These are phyloP conservation scores for Hymenoscyphus fraxineus DNA, from an alignment of 2,329 filamentous ascomycete genomes.

Conservation along the genomic window DNA sequence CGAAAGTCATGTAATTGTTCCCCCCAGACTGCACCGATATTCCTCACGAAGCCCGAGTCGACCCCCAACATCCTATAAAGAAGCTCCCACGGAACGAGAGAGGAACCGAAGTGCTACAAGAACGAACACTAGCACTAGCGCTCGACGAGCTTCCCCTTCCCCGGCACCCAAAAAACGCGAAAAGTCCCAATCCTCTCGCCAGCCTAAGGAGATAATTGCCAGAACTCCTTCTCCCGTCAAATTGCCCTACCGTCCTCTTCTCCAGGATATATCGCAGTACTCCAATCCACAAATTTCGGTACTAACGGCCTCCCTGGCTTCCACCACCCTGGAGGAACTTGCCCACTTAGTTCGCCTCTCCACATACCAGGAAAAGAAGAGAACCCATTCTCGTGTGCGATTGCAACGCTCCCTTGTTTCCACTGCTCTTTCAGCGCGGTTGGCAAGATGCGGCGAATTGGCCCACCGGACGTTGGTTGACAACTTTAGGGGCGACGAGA, in stretches of 20 bases:
- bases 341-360: conserved; percentile 74
- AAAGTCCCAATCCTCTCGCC: conserved; percentile 31
- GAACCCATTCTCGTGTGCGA: conserved; percentile 66
- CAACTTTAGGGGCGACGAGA: conserved; percentile 74
- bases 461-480: conserved; percentile 74
- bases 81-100: conserved; percentile 43
- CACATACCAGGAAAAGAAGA: conserved; percentile 78
- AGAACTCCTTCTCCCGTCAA: conserved; percentile 25
- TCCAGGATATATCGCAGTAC: conserved; percentile 65
- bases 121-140: conserved; percentile 1
- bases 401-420: conserved; percentile 72
- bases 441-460: conserved; percentile 71
- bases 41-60: conserved; percentile 54
- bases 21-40: conserved; percentile 46
- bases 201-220: conserved; percentile 19
- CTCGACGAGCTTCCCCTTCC: conserved; percentile 26
- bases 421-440: conserved; percentile 68
- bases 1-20: conserved; percentile 46
- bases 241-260: conserved; percentile 43
- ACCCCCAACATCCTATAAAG: conserved; percentile 43
- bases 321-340: conserved; percentile 71
- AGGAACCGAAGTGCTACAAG: conserved; percentile 37
- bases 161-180: conserved; percentile 31
- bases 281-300: conserved; percentile 53
- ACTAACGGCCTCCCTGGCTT: conserved; percentile 54